Percentiles rank a stretch among this genome's conserved stretches.
Evolutionary conservation across 441 rosid genomes (phyloP).

Genomic region (Isatis lusitanica): DNA sequence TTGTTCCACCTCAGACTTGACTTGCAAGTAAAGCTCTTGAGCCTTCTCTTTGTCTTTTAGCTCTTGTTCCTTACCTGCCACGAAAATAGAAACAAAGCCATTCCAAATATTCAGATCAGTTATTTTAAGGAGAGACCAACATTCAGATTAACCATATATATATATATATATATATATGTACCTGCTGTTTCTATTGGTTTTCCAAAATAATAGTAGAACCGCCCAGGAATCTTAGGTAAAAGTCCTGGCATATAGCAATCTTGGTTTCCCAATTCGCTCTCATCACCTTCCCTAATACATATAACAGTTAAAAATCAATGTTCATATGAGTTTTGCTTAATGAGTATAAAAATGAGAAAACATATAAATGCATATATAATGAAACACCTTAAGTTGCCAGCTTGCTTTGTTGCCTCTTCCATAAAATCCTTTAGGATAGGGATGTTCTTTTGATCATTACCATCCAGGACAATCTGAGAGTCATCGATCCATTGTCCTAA

Average conservation of each 20-base stretch:
- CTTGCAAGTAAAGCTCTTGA: constrained; percentile 66
- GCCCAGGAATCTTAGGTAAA: constrained; percentile 52
- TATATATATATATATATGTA: constrained; percentile 1
- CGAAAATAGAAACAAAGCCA: not conserved
- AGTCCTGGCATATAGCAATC: constrained; percentile 44
- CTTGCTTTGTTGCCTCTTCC: constrained; percentile 36
- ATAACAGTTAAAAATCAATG: not conserved
- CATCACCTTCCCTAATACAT: constrained; percentile 40
- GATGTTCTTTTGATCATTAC: constrained; percentile 67
- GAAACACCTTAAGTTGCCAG: constrained; percentile 49
- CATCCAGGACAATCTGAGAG: constrained; percentile 62
- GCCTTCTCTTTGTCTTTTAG: constrained; percentile 58
- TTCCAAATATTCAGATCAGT: not conserved
- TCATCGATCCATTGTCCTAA: not conserved
- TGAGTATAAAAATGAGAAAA: not conserved
- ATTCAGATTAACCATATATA: not conserved
- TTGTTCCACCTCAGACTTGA: constrained; percentile 73
- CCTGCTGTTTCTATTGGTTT: constrained; percentile 62
- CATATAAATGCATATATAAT: not conserved
- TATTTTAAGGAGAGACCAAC: not conserved
- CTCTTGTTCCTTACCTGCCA: constrained; percentile 60
- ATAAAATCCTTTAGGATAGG: constrained; percentile 53
- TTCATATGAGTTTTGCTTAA: not conserved
- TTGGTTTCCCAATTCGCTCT: constrained; percentile 47
- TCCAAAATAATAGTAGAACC: constrained; percentile 56